Percentiles rank a stretch among this genome's conserved stretches.
phyloP scores from a whole-genome alignment of 2,329 filamentous ascomycete species.

The Echinosphaeria canescens region DNA sequence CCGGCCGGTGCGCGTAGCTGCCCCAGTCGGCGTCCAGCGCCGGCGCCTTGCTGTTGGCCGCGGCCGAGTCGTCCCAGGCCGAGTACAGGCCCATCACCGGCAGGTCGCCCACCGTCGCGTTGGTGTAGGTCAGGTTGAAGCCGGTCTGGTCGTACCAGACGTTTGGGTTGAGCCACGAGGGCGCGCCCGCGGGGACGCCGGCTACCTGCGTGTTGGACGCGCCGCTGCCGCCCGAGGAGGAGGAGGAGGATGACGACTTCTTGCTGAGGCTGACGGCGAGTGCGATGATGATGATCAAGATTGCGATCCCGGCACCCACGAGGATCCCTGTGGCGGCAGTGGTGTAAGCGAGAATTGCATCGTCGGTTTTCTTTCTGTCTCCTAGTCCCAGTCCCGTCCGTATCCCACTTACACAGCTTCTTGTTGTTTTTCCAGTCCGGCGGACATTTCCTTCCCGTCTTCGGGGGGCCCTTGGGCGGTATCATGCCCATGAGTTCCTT shows the following conservation, averaged over 20 bases:
- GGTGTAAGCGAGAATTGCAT: too few species aligned
- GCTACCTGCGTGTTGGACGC: conserved; percentile 22
- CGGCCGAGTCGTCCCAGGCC: conserved; percentile 64
- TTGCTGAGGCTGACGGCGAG: conserved; percentile 44
- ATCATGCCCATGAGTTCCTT: too few species aligned
- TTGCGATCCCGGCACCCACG: conserved; percentile 25
- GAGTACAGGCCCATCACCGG: conserved; percentile 76
- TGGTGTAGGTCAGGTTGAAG: conserved; percentile 90
- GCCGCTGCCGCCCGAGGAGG: conserved; percentile 5
- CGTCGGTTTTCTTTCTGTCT: conserved; percentile 8
- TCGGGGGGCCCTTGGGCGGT: too few species aligned
- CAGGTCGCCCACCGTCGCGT: conserved; percentile 64
- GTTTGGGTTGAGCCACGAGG: conserved; percentile 73
- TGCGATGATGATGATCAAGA: conserved; percentile 44
- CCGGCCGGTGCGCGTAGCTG: conserved; percentile 55
- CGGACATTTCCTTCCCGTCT: too few species aligned
- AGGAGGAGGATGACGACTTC: conserved; percentile 23
- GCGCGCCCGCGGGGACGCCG: conserved; percentile 38
- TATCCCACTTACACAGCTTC: conserved; percentile 32
- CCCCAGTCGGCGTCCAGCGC: conserved; percentile 56
- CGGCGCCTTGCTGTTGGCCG: conserved; percentile 62
- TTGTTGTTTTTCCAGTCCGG: conserved; percentile 35
- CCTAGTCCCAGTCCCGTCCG: background rate
- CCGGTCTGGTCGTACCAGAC: conserved; percentile 77
- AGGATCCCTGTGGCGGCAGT: conserved; percentile 25